Conservation (phyloP, 2,329 filamentous ascomycete genomes). For the Trichoderma polysporum region DNA sequence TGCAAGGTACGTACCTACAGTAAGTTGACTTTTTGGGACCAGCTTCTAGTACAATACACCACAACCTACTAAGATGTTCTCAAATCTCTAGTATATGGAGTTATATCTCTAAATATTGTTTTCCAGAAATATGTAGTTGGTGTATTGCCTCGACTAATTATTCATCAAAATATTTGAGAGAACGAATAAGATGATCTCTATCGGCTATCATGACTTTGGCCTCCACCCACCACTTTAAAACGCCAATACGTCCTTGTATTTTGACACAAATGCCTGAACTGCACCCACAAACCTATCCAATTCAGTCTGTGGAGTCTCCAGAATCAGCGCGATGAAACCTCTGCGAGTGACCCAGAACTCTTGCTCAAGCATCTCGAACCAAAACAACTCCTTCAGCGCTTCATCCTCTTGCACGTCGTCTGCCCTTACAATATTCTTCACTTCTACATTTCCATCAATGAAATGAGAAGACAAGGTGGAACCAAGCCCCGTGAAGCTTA, state of each 20-base stretch:
- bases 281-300: conserved; percentile 41
- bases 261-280: conserved; percentile 37
- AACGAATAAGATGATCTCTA: not conserved
- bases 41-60: too few relatives aligned
- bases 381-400: conserved; percentile 43
- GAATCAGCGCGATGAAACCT: conserved; percentile 42
- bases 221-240: not conserved
- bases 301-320: conserved; percentile 41
- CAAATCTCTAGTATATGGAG: too few relatives aligned
- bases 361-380: conserved; percentile 47
- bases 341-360: conserved; percentile 44
- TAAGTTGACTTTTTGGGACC: too few relatives aligned
- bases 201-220: too few relatives aligned
- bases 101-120: too few relatives aligned
- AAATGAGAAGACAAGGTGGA: conserved; percentile 41
- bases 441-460: conserved; percentile 27
- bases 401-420: conserved; percentile 34
- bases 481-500: conserved; percentile 41
- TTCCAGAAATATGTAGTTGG: too few relatives aligned
- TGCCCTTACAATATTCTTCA: conserved; percentile 30
- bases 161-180: not conserved
- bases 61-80: too few relatives aligned
- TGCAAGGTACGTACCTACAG: not conserved
- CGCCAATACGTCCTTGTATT: conserved; percentile 26
- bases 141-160: not conserved